Conservation (phyloP, 2,329 filamentous ascomycete species). For the Cladophialophora exuberans region DNA sequence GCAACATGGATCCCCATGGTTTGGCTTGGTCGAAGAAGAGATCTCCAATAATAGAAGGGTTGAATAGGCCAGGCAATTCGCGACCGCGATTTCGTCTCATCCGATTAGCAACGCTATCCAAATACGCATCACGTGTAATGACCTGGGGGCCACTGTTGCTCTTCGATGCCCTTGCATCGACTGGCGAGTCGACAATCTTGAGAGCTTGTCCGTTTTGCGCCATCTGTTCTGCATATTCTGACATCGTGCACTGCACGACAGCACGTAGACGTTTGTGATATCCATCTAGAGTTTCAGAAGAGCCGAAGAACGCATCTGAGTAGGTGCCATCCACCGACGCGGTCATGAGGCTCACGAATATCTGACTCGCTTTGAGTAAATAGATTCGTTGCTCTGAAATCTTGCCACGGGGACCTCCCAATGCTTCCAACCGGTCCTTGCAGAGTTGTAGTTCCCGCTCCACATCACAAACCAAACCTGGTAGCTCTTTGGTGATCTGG, state of each 20-base stretch:
- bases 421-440: constrained; percentile 43
- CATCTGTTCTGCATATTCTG: constrained; percentile 35
- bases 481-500: constrained; percentile 41
- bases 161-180: background rate
- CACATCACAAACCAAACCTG: constrained; percentile 43
- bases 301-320: constrained; percentile 44
- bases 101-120: constrained; percentile 13
- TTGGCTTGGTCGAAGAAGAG: constrained; percentile 41
- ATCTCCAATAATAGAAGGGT: constrained; percentile 38
- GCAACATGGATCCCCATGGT: constrained; percentile 40
- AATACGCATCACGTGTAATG: constrained; percentile 9
- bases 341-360: constrained; percentile 43
- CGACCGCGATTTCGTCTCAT: constrained; percentile 34
- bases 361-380: constrained; percentile 42
- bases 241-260: constrained; percentile 34
- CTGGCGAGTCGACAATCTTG: constrained; percentile 16
- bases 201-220: constrained; percentile 21
- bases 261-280: constrained; percentile 38
- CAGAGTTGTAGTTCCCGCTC: constrained; percentile 41
- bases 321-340: constrained; percentile 49
- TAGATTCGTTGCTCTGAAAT: constrained; percentile 38
- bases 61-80: constrained; percentile 42
- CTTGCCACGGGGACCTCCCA: constrained; percentile 50
- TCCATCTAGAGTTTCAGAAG: constrained; percentile 25
- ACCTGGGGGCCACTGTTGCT: constrained; percentile 6